These are phyloP conservation scores for Backusella luteola DNA, from an alignment of 192 early-diverging fungal genomes.

Conservation along the genomic window DNA sequence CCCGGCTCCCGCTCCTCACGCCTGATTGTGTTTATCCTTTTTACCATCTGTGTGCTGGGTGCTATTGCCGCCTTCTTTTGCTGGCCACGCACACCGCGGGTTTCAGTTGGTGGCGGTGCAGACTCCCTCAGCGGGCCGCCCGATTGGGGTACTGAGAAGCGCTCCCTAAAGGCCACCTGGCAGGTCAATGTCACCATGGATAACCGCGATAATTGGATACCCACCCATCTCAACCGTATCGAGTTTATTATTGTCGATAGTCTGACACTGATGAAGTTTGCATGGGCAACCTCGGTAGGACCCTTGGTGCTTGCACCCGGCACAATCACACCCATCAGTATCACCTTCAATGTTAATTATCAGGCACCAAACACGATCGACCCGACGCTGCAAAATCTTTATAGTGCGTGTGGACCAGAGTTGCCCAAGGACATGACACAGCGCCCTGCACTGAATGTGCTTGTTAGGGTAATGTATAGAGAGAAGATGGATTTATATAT, in stretches of 20 bases:
- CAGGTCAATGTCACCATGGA: constrained; percentile 28
- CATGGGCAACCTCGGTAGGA: not conserved
- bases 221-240: constrained; percentile 16
- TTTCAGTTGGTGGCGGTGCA: constrained; percentile 10
- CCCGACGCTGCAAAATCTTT: constrained; percentile 23
- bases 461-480: not conserved
- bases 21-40: not conserved
- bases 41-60: constrained; percentile 1
- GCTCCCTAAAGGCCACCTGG: constrained; percentile 7
- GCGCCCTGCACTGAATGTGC: constrained; percentile 11
- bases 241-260: constrained; percentile 22
- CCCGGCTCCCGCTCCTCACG: not conserved
- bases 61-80: constrained; percentile 21
- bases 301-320: constrained; percentile 10
- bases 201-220: constrained; percentile 29
- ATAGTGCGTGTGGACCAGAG: constrained; percentile 22
- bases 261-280: constrained; percentile 15
- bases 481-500: too few species aligned
- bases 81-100: constrained; percentile 24
- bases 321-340: not conserved
- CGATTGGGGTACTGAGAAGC: constrained; percentile 12
- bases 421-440: not conserved
- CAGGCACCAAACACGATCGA: not conserved
- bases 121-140: not conserved
- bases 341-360: constrained; percentile 19